Base-by-base conservation (phyloP, 1,284 basidiomycete species). In the Fomitopsis palustris region DNA sequence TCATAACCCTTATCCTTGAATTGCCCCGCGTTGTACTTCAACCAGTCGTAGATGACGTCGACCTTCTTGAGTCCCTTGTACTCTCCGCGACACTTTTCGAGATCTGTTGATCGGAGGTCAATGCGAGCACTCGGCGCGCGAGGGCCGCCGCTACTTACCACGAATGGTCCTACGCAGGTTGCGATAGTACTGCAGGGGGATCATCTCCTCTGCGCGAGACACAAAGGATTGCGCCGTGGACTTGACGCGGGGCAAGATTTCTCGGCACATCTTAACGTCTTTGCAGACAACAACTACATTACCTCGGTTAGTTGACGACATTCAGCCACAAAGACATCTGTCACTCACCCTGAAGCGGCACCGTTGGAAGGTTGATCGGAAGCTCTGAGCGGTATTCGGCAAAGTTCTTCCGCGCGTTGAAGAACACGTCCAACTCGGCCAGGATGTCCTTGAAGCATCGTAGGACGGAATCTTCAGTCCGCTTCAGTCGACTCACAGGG, bases 121-220 rank as follows among this genome's bases (percentile, higher is more conserved):
- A 23, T 14, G 39, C 21, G 27, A 3, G 14, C 8, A 0, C 33
- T 47, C 9, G 4, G 9, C 12, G 6, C 25, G 12, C 21, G 10
- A 33, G 33, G 17, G 29, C 25, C 25, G 23, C 16, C 27, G 3
- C 2, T 21, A 57, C 58, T 56, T 41, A 60, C 59, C 55, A 27
- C 59, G 59, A 10, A 61, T 55, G 16, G 43, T 61, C 37, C 53
- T 21, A 2, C 55, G 55, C 51, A 61, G 43, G n/a, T 61, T 54
- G 25, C 59, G 59, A n/a, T 57, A 61, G 53, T 57, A 61, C 29
- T 54, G 38, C 9, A 61, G 25, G 17, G 51, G 37, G 23, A 61
- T 57, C 29, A 39, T 27, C 25, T 54, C 53, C 27, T 54, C 25
- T 0, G 38, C n/a, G 16, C 55, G 52, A 8, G 12, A 1, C 3